These are phyloP conservation scores for Pyricularia sp. DNA, from an alignment of 2,329 filamentous ascomycete genomes.

Conservation along the genomic window DNA sequence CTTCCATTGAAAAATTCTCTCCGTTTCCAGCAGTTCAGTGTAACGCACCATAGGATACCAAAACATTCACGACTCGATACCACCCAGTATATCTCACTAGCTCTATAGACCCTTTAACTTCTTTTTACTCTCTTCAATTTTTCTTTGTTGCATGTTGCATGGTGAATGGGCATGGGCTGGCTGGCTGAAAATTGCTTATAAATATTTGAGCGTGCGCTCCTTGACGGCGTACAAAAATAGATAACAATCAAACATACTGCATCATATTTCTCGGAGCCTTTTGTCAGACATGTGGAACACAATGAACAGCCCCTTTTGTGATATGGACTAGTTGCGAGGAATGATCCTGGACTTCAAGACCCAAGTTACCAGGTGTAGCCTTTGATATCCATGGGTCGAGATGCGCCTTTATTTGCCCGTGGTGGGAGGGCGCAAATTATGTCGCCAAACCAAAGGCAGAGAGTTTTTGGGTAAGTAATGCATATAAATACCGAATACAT, in stretches of 20 bases:
- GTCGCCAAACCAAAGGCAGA: no score
- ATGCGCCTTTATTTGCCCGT: neutral
- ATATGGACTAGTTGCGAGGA: neutral
- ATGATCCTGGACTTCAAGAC: neutral
- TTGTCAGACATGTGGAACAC: neutral
- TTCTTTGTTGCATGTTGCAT: neutral
- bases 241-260: neutral
- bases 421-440: neutral
- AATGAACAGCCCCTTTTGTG: neutral
- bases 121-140: neutral
- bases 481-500: neutral
- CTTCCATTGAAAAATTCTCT: neutral
- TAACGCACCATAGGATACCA: constrained; percentile 1
- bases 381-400: neutral
- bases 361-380: no score
- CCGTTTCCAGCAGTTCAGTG: neutral
- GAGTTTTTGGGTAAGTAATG: neutral
- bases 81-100: neutral
- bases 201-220: neutral
- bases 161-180: neutral
- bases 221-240: neutral
- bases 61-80: neutral
- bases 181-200: neutral
- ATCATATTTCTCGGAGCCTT: neutral
- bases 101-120: neutral